Evolutionary conservation across 345 rosid species (phyloP).

Genomic region (Passiflora organensis): DNA sequence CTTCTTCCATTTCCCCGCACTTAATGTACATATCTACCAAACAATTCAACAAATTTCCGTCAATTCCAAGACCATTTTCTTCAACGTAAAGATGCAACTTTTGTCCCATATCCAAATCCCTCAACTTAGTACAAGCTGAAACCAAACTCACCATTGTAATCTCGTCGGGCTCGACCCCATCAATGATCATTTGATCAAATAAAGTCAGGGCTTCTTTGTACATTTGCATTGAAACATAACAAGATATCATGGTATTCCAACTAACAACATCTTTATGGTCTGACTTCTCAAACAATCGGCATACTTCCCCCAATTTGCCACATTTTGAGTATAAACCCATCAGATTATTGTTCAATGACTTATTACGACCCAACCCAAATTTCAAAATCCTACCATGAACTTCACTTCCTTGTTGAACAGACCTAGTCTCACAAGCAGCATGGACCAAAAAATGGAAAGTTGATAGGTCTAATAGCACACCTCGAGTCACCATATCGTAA

Average conservation of each 20-base stretch:
- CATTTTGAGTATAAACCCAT: constrained; percentile 10
- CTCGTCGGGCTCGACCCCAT: constrained; percentile 12
- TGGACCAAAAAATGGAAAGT: constrained; percentile 9
- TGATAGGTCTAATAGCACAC: constrained; percentile 2
- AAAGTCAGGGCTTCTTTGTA: constrained; percentile 10
- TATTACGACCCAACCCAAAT: constrained; percentile 6
- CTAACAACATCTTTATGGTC: constrained; percentile 3
- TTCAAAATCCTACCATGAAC: constrained; percentile 17
- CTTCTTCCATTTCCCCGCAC: constrained; percentile 10
- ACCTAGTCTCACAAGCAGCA: not conserved
- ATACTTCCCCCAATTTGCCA: constrained; percentile 4
- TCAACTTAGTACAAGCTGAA: constrained; percentile 10
- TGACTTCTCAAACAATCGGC: constrained; percentile 1
- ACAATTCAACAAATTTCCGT: constrained; percentile 8
- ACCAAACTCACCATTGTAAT: constrained; percentile 12
- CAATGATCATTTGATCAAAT: constrained; percentile 7
- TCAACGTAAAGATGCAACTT: not conserved
- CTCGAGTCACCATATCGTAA: constrained; percentile 1
- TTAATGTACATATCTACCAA: constrained; percentile 9
- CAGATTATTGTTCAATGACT: constrained; percentile 11
- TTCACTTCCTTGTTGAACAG: not conserved
- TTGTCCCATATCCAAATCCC: constrained; percentile 5
- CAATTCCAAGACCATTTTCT: not conserved
- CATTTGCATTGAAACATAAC: constrained; percentile 6
- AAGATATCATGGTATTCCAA: constrained; percentile 14